Conservation (phyloP, 2,329 filamentous ascomycete genomes). For the Penicillium hesseltinei region DNA sequence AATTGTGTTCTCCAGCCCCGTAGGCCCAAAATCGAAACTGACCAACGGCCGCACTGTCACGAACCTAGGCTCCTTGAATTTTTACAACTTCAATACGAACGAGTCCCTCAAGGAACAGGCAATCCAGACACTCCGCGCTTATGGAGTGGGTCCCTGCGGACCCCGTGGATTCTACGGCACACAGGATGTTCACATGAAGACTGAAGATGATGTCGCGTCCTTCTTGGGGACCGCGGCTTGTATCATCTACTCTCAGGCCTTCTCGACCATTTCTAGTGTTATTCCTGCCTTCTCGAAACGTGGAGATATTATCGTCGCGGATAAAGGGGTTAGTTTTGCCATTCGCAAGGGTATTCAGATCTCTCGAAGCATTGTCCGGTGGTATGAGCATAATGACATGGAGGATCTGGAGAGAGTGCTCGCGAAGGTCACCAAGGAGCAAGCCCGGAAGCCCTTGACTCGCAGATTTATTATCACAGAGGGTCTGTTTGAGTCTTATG, state of each 20-base stretch:
- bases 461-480: conserved; percentile 95
- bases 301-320: conserved; percentile 94
- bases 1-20: conserved; percentile 59
- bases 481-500: conserved; percentile 85
- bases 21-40: conserved; percentile 86
- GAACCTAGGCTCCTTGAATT: conserved; percentile 94
- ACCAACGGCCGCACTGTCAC: conserved; percentile 84
- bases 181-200: conserved; percentile 97
- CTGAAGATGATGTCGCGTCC: conserved; percentile 86
- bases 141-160: conserved; percentile 94
- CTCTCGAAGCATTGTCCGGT: conserved; percentile 82
- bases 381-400: conserved; percentile 97
- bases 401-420: conserved; percentile 84
- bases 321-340: conserved; percentile 88
- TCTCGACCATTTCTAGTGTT: conserved; percentile 94
- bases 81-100: conserved; percentile 94
- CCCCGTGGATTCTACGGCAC: conserved; percentile 98
- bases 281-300: conserved; percentile 97
- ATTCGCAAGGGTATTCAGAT: conserved; percentile 94
- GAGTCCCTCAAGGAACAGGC: conserved; percentile 93
- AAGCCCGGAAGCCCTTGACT: conserved; percentile 83
- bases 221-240: conserved; percentile 84
- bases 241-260: conserved; percentile 94
- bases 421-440: conserved; percentile 81
- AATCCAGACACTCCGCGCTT: conserved; percentile 87